Base-by-base conservation (phyloP, 2,329 filamentous ascomycete genomes). In the Botryotinia globosa region DNA sequence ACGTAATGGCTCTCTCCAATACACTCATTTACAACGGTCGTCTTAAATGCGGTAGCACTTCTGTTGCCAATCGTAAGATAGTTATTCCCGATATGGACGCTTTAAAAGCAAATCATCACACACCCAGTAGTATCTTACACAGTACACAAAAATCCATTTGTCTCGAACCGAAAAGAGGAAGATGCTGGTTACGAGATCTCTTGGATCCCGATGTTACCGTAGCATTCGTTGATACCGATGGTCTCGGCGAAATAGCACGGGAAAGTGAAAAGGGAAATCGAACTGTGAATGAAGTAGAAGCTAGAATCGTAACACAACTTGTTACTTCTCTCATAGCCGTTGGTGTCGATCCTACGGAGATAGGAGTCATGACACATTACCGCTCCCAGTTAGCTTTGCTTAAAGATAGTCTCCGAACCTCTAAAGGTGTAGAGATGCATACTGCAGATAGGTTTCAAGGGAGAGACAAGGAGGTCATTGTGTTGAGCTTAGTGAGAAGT, bases 371-470 rank as follows among this genome's bases (percentile, higher is more conserved):
- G 84, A 98, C 96, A 25, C 94, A 98, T 82, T 99, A 99, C 82
- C 92, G 96, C 73, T 94, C 92, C 9, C 96, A 99, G 81, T 89
- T 99, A 1, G 90, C 93, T 0, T 85, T 97, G 3, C 86, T 99
- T 1, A 92, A 93, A 76, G 89, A 94, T 74, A 86, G 86, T 18
- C 87, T 97, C 48, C 88, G 89, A 7, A 82, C 86, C 77, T 83
- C 85, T 0, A 83, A 85, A 0, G 87, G 88, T 3, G 90, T 99
- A 1, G 96, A 99, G 82, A 94, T 98, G 87, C 94, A 99, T 82
- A 98, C 96, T 0, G 94, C 96, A 4, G 96, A 99, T 82, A 94
- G 95, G 62, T 99, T 97, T 82, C 96, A 99, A 81, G 96, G 96
- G 10, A 89, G 96, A 16, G 96, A 99, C 83, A 99, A 99, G 81